A percentile compares a stretch with the other conserved stretches of the same genome.
phyloP scores from a whole-genome alignment of 306 rosid species.

The Begonia loranthoides region DNA sequence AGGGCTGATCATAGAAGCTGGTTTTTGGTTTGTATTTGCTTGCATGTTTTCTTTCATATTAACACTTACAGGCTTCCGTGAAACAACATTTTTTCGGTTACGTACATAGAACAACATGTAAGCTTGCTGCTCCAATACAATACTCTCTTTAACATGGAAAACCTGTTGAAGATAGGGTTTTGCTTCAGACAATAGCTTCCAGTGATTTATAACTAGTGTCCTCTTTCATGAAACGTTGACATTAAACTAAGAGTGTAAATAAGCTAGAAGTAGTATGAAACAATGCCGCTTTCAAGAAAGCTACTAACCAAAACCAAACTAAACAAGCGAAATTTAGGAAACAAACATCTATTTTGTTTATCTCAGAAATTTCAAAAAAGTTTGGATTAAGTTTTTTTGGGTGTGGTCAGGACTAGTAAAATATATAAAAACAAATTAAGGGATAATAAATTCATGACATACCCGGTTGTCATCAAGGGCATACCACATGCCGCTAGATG shows the following conservation, averaged over 20 bases:
- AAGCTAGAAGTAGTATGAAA: too few relatives aligned
- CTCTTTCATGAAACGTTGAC: neutral
- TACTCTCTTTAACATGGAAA: slow-evolving; percentile 50
- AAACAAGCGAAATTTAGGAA: too few relatives aligned
- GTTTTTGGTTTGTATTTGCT: slow-evolving; percentile 19
- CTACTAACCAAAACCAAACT: too few relatives aligned
- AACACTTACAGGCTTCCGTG: slow-evolving; percentile 33
- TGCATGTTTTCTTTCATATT: slow-evolving; percentile 36
- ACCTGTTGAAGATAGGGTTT: slow-evolving; percentile 36
- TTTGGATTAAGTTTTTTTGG: too few relatives aligned
- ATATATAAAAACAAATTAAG: too few relatives aligned
- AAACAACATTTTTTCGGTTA: slow-evolving; percentile 42
- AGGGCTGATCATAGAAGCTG: slow-evolving; percentile 17
- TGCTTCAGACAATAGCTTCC: neutral
- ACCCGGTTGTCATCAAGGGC: slow-evolving; percentile 86
- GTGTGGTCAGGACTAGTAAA: too few relatives aligned
- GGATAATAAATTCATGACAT: neutral
- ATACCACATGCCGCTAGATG: slow-evolving; percentile 87
- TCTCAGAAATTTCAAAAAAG: too few relatives aligned
- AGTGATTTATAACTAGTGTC: neutral
- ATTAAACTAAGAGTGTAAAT: too few relatives aligned
- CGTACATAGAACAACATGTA: slow-evolving; percentile 98
- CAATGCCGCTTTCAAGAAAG: too few relatives aligned
- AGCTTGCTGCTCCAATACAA: slow-evolving; percentile 80
- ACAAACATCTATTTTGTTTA: too few relatives aligned